Base-by-base conservation (phyloP, 805 yeast genomes). In the Candida succiphila region DNA sequence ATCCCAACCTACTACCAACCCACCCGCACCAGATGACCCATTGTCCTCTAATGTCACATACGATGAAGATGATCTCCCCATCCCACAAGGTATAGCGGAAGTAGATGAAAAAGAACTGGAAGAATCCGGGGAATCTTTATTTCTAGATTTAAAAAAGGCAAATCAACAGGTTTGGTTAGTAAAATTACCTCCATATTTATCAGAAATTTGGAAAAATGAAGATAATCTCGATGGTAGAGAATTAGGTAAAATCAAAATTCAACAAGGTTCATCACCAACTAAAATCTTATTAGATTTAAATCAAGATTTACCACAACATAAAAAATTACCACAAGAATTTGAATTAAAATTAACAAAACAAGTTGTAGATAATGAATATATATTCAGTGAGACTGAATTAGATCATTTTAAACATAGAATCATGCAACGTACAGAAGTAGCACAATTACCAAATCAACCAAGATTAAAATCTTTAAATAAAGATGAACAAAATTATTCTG, bases 131-230 rank as follows among this genome's bases (percentile, higher is more conserved):
- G 95, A 81, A 57, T 68, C 84, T 12, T 66, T 88, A 21, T 94
- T 92, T 54, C 64, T 92, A 56, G 84, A 87, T 50, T 57, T 87
- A 33, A 40, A 65, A 2, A 61, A 65, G 21, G 73, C 78, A 13
- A 65, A 60, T 31, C 78, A 81, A 47, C 86, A 86, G 44, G 78
- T 92, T 27, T 92, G 97, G 98, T 64, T 92, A 17, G 95, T 92
- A 17, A 74, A 92, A 45, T 61, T 92, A 49, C 97, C 98, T 2
- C 76, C 84, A 49, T 86, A 86, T 49, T 61, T 92, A 39, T 81
- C 94, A 21, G 84, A 79, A 27, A 67, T 72, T 42, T 86, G 96
- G 95, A 69, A 76, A 34, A 68, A 79, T 40, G 67, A 72, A 34
- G 73, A 66, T 17, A 60, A 62, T 29, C 57, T 80, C 32, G 68